Evolutionary conservation across 1,139 yeast species (phyloP).

Genomic region (Kodamaea fungicola): DNA sequence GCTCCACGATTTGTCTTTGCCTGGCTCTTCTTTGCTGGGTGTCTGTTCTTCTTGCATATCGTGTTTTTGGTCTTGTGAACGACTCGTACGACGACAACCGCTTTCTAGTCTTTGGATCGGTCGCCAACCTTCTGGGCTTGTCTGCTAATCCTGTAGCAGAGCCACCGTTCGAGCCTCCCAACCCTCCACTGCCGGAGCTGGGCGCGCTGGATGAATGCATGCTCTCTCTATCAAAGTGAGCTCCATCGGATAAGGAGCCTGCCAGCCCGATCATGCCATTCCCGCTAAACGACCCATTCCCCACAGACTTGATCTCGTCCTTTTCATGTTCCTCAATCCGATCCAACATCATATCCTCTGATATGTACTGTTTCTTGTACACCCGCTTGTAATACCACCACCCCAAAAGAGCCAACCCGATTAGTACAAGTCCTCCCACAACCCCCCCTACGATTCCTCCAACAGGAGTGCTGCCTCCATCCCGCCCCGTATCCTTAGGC

Average conservation of each 20-base stretch:
- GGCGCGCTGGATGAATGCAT: slow-evolving; percentile 3
- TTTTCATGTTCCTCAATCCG: slow-evolving; percentile 11
- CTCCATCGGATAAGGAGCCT: slow-evolving; percentile 5
- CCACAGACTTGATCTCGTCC: slow-evolving; percentile 3
- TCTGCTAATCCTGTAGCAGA: slow-evolving; percentile 5
- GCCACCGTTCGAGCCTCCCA: not conserved
- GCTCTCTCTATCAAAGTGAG: slow-evolving; percentile 4
- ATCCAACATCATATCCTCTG: slow-evolving; percentile 14
- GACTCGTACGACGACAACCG: slow-evolving; percentile 45
- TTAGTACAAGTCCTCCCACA: slow-evolving; percentile 41
- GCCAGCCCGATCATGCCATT: slow-evolving; percentile 1
- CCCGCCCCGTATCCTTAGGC: slow-evolving; percentile 10
- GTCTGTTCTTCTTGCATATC: slow-evolving; percentile 11
- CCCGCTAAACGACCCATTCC: not conserved
- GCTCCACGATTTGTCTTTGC: slow-evolving; percentile 13
- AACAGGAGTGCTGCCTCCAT: slow-evolving; percentile 17
- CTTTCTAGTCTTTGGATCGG: slow-evolving; percentile 13
- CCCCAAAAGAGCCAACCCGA: slow-evolving; percentile 29
- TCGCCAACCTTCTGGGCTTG: slow-evolving; percentile 7
- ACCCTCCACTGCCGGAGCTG: slow-evolving; percentile 1
- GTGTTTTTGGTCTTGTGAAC: slow-evolving; percentile 38
- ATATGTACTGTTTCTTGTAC: slow-evolving; percentile 19
- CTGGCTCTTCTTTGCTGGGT: slow-evolving; percentile 13
- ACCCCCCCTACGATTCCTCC: slow-evolving; percentile 71
- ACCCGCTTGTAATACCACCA: slow-evolving; percentile 28